phyloP scores from a whole-genome alignment of 768 basidiomycete genomes.

The Austroboletus festivus region DNA sequence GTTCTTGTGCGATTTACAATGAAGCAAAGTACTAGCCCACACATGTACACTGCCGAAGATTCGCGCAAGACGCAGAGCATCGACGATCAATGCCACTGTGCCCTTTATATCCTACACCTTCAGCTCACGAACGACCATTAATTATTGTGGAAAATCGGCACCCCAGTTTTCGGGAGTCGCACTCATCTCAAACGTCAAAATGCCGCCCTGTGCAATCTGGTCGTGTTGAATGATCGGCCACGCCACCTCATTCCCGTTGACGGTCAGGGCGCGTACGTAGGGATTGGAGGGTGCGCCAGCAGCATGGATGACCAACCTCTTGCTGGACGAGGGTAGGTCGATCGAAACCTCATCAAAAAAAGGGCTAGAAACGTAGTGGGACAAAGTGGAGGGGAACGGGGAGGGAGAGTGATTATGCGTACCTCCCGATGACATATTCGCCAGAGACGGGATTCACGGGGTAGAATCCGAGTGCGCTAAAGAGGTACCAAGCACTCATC shows the following conservation, averaged over 20 bases:
- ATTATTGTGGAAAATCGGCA: too few relatives aligned
- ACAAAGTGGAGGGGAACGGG: neutral
- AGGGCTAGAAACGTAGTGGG: slow-evolving; percentile 30
- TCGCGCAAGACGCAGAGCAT: too few relatives aligned
- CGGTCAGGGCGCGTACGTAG: slow-evolving; percentile 56
- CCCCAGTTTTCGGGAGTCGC: slow-evolving; percentile 44
- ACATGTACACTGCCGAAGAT: too few relatives aligned
- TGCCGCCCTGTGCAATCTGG: slow-evolving; percentile 56
- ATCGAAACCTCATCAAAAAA: slow-evolving; percentile 56
- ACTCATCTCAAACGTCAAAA: slow-evolving; percentile 66
- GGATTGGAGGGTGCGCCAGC: slow-evolving; percentile 54
- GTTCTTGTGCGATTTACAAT: too few relatives aligned
- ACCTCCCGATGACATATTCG: slow-evolving; percentile 76
- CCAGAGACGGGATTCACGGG: slow-evolving; percentile 79
- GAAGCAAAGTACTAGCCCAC: too few relatives aligned
- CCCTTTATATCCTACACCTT: too few relatives aligned
- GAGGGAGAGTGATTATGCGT: slow-evolving; percentile 10
- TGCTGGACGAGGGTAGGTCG: slow-evolving; percentile 41
- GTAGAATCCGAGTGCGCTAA: slow-evolving; percentile 80
- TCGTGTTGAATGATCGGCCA: slow-evolving; percentile 56
- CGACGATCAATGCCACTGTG: too few relatives aligned
- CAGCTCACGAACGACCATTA: too few relatives aligned
- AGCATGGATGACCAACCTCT: slow-evolving; percentile 49
- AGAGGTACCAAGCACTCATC: slow-evolving; percentile 89
- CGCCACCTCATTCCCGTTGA: slow-evolving; percentile 48